phyloP scores from a whole-genome alignment of 306 rosid genomes.

The Parietaria judaica region DNA sequence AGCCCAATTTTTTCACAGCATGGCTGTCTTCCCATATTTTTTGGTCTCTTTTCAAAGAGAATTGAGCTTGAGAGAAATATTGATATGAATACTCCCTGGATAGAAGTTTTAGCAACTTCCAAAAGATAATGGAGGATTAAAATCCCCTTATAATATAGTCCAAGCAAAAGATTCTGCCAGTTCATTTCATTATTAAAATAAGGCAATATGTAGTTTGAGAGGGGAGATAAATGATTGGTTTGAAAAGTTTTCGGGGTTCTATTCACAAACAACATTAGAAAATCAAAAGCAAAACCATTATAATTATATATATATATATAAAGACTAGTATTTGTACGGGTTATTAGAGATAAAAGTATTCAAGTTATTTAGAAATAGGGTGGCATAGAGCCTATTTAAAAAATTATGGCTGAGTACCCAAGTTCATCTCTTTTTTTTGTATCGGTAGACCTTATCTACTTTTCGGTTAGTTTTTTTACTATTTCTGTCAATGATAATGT shows the following conservation, averaged over 20 bases:
- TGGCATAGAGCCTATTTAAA: no score
- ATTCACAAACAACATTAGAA: conserved; percentile 13
- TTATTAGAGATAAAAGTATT: no score
- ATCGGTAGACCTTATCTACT: no score
- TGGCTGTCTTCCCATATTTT: conserved; percentile 81
- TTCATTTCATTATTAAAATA: conserved; percentile 45
- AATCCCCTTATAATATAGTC: conserved; percentile 33
- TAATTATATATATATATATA: no score
- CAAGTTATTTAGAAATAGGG: no score
- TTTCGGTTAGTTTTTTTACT: no score
- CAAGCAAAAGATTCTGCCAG: conserved; percentile 94
- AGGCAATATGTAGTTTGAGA: conserved; percentile 43
- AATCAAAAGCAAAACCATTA: not conserved
- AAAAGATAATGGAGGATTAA: conserved; percentile 31
- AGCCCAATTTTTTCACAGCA: conserved; percentile 92
- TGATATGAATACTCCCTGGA: not conserved
- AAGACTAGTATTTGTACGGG: no score
- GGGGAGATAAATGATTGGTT: conserved; percentile 83
- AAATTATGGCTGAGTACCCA: no score
- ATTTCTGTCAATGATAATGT: no score
- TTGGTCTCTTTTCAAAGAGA: conserved; percentile 2
- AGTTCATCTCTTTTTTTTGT: no score
- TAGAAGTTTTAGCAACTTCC: conserved; percentile 12
- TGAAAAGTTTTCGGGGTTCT: conserved; percentile 41
- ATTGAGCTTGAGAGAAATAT: conserved; percentile 2